Evolutionary conservation across 1,139 yeast genomes (phyloP).

Genomic region (Suhomyces terraborum): DNA sequence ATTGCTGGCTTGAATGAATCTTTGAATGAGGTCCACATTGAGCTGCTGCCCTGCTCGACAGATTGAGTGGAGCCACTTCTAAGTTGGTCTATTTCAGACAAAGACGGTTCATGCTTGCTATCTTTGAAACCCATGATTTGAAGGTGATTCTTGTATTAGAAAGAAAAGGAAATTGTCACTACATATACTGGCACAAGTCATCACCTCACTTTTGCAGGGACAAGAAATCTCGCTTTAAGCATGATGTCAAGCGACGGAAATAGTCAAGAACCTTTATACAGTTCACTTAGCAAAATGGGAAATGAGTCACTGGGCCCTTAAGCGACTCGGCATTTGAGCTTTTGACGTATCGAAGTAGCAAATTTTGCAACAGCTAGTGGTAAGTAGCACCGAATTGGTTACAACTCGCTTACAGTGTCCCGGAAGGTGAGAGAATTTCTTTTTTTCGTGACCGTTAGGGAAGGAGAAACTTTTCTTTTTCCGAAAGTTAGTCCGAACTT

Average conservation of each 20-base stretch:
- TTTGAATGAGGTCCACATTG: constrained; percentile 29
- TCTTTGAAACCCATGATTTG: constrained; percentile 2
- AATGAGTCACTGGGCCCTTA: constrained; percentile 9
- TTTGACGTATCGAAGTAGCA: constrained; percentile 4
- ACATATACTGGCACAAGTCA: constrained; percentile 9
- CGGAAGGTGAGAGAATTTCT: constrained; percentile 1
- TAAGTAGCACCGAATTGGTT: constrained; percentile 11
- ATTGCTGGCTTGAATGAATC: constrained; percentile 42
- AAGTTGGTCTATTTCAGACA: constrained; percentile 17
- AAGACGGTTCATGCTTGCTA: constrained; percentile 8
- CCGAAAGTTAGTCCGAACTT: neutral
- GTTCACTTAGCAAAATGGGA: constrained; percentile 10
- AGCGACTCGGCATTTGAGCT: constrained; percentile 6
- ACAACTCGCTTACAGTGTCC: constrained; percentile 9
- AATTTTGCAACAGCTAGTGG: constrained; percentile 8
- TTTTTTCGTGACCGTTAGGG: constrained; percentile 4
- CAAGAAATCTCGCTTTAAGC: constrained; percentile 1
- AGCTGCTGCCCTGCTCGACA: constrained; percentile 7
- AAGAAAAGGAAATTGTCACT: constrained; percentile 6
- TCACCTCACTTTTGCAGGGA: constrained; percentile 5
- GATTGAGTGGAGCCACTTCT: constrained; percentile 16
- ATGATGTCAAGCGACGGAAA: constrained; percentile 4
- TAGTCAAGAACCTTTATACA: constrained; percentile 8
- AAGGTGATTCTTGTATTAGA: neutral
- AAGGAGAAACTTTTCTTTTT: constrained; percentile 2